Evolutionary conservation across 345 rosid species (phyloP).

Genomic region (Stellera chamaejasme): DNA sequence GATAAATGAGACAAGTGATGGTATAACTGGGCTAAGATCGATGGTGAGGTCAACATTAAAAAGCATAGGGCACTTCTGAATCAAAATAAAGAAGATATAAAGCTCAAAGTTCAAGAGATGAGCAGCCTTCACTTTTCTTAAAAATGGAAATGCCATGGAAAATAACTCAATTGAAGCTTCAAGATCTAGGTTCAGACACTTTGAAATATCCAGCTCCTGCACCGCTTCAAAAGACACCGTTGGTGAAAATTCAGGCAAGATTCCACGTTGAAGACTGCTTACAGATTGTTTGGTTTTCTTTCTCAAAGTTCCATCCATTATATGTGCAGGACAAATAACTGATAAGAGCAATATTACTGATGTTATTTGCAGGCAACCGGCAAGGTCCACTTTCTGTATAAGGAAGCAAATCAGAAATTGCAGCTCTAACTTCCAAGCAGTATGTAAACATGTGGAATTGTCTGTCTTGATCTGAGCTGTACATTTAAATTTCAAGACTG

Average conservation of each 20-base stretch:
- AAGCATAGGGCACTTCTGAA: conserved; percentile 34
- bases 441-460: too few species aligned
- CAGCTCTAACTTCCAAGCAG: too few species aligned
- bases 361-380: conserved; percentile 60
- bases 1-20: conserved; percentile 29
- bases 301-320: conserved; percentile 16
- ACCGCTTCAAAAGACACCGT: conserved; percentile 38
- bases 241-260: conserved; percentile 20
- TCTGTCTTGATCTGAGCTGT: too few species aligned
- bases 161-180: conserved; percentile 42
- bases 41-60: conserved; percentile 62
- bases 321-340: conserved; percentile 32
- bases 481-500: too few species aligned
- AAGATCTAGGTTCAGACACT: conserved; percentile 52
- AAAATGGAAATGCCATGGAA: conserved; percentile 53
- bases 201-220: conserved; percentile 59
- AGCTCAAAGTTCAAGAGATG: conserved; percentile 54
- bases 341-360: conserved; percentile 37
- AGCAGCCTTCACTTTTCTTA: conserved; percentile 64
- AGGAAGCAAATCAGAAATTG: conserved; percentile 4
- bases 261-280: conserved; percentile 19
- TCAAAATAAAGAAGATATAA: conserved; percentile 26
- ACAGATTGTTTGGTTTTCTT: conserved; percentile 23
- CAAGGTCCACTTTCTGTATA: conserved; percentile 55
- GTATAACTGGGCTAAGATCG: conserved; percentile 45